A percentile compares a stretch with the other conserved stretches of the same genome.
Conservation (phyloP, 2,329 filamentous ascomycete genomes). For the Hypoxylon sp. region DNA sequence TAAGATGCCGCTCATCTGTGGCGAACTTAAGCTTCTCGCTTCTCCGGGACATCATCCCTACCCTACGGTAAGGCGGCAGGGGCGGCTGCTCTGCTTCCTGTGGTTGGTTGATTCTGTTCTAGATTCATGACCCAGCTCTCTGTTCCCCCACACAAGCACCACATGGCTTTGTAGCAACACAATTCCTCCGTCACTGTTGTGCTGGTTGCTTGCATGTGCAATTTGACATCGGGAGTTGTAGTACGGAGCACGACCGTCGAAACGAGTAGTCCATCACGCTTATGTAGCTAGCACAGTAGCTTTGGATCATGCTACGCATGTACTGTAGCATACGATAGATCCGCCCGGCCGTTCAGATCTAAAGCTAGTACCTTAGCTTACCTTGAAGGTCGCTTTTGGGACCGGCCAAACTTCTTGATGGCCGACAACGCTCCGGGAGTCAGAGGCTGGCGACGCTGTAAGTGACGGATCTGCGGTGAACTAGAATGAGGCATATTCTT, state of each 20-base stretch:
- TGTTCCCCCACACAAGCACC: conserved; percentile 39
- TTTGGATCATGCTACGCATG: conserved; percentile 18
- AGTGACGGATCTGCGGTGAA: conserved; percentile 31
- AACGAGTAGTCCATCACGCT: conserved; percentile 19
- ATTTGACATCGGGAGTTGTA: conserved; percentile 20
- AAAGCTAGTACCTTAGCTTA: conserved; percentile 27
- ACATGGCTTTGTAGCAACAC: conserved; percentile 33
- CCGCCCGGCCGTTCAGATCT: conserved; percentile 15
- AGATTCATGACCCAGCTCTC: conserved; percentile 36
- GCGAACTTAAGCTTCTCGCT: conserved; percentile 38
- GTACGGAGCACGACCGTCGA: conserved; percentile 4
- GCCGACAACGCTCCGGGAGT: conserved; percentile 38
- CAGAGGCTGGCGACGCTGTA: conserved; percentile 18
- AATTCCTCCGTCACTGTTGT: conserved; percentile 36
- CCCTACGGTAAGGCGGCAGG: conserved; percentile 29
- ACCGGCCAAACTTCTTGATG: conserved; percentile 11
- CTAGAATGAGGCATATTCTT: conserved; percentile 42
- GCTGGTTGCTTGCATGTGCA: conserved; percentile 29
- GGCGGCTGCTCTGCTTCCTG: background rate
- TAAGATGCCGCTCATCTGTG: conserved; percentile 42
- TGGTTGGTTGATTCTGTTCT: conserved; percentile 30
- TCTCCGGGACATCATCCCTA: conserved; percentile 35
- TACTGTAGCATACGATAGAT: conserved; percentile 25
- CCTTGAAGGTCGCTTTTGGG: background rate
- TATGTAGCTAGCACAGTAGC: conserved; percentile 18